Evolutionary conservation across 2,329 filamentous ascomycete genomes (phyloP), one percentile per base, ranked within the genome.

Genomic region (Paecilomyces sp.): DNA sequence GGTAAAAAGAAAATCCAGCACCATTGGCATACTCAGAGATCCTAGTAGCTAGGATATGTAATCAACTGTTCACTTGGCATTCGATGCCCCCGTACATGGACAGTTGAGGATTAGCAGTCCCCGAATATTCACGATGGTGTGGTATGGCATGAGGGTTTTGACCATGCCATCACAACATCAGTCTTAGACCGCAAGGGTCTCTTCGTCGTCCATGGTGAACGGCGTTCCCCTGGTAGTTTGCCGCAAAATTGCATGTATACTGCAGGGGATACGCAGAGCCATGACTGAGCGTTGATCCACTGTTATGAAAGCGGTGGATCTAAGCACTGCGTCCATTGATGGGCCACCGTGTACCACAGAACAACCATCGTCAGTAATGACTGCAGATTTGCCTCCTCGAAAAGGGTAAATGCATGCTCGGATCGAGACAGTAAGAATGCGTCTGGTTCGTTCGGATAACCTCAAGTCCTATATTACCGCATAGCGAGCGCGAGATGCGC

Each of bases 1-100:
- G 50, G 28, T 67, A 68, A 61, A 65, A 61, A 33, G 65, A 71
- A 18, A 68, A 67, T 3, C 62, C 66, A 55, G 64, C 66, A 5
- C 13, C 36, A 56, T 12, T 56, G 55, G 33, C 13, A 15, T 41
- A 13, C n/a, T 41, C 36, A 47, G 36, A 22, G 15, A 18, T n/a
- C 18, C 41, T 47, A 47, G 41, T 47, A 47, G 31, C 31, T 33
- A 33, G 31, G 41, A n/a, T n/a, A 47, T 47, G n/a, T 47, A 47
- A 47, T n/a, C n/a, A 47, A 47, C n/a, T 47, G 41, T 47, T 47
- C 41, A 47, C 7, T 47, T 47, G 41, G 6, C 4, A n/a, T 8
- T 47, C 8, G n/a, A 47, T 47, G 41, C 3, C 13, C 18, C 41
- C n/a, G 15, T 47, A n/a, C 41, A 47, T 9, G 41, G n/a, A 47